Evolutionary conservation across 2,329 filamentous ascomycete genomes (phyloP).

Genomic region (Plenodomus biglobosus): DNA sequence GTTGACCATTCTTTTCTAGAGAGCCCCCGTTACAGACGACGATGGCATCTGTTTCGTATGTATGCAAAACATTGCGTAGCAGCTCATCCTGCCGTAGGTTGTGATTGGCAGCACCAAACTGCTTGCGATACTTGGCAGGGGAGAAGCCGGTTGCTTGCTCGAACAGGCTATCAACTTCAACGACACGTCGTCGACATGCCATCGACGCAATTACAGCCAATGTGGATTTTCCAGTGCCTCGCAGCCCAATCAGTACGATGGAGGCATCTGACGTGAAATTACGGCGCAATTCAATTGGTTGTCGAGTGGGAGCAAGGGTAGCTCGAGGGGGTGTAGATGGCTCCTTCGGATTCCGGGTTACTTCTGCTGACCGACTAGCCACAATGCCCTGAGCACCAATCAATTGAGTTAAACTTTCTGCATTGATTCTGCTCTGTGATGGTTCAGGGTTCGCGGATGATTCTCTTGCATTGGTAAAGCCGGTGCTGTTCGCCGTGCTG

Average conservation of each 20-base stretch:
- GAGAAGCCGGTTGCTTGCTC: constrained; percentile 64
- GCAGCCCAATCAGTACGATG: constrained; percentile 71
- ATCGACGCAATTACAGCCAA: constrained; percentile 74
- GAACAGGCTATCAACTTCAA: constrained; percentile 71
- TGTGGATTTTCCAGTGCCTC: constrained; percentile 74
- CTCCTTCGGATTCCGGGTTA: not conserved
- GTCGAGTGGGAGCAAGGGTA: constrained; percentile 24
- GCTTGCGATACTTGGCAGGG: constrained; percentile 63
- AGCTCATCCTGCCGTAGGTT: constrained; percentile 64
- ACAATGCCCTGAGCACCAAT: not conserved
- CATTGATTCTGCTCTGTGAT: not conserved
- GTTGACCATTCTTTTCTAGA: constrained; percentile 65
- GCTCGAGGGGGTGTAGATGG: constrained; percentile 27
- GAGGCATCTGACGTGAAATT: constrained; percentile 65
- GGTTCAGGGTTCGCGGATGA: not conserved
- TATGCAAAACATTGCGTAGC: constrained; percentile 60
- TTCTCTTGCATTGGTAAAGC: constrained; percentile 4
- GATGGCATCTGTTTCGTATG: constrained; percentile 63
- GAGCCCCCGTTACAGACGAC: constrained; percentile 72
- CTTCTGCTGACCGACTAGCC: not conserved
- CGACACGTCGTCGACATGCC: constrained; percentile 66
- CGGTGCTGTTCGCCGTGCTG: constrained; percentile 2
- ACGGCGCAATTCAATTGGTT: constrained; percentile 28
- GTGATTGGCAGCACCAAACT: constrained; percentile 63
- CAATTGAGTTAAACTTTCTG: not conserved